These are phyloP conservation scores for Termitomyces sp. DNA, from an alignment of 768 basidiomycete species.

Conservation along the genomic window DNA sequence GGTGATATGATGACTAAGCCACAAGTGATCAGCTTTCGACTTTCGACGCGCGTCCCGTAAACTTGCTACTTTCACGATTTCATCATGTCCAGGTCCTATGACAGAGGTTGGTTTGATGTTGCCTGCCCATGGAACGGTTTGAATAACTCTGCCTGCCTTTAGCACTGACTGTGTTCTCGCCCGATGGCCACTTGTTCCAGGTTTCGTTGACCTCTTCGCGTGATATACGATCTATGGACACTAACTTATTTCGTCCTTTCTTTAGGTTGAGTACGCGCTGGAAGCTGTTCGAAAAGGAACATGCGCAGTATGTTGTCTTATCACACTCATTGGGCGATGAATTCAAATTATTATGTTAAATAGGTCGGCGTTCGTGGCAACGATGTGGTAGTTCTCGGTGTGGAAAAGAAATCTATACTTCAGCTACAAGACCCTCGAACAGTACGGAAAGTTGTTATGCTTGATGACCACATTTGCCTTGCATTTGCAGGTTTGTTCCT, in stretches of 20 bases:
- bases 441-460: conserved; percentile 95
- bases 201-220: conserved; percentile 31
- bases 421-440: conserved; percentile 98
- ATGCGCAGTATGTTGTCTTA: conserved; percentile 69
- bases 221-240: conserved; percentile 9
- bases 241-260: conserved; percentile 17
- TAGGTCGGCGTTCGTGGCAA: conserved; percentile 95
- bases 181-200: conserved; percentile 98
- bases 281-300: conserved; percentile 98
- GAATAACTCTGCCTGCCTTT: not conserved
- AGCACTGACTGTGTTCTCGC: conserved; percentile 98
- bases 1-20: conserved; percentile 7
- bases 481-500: conserved; percentile 85
- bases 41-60: conserved; percentile 46
- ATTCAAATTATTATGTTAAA: not conserved
- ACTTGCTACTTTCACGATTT: conserved; percentile 11
- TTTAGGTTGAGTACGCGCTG: conserved; percentile 95
- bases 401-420: conserved; percentile 97
- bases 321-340: conserved; percentile 7
- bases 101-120: conserved; percentile 65
- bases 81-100: conserved; percentile 90
- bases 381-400: conserved; percentile 92
- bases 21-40: not conserved
- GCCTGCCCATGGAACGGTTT: not conserved
- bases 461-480: conserved; percentile 95